Conservation (phyloP, 495 filamentous ascomycete species). For the Aspergillus ellipticus region DNA sequence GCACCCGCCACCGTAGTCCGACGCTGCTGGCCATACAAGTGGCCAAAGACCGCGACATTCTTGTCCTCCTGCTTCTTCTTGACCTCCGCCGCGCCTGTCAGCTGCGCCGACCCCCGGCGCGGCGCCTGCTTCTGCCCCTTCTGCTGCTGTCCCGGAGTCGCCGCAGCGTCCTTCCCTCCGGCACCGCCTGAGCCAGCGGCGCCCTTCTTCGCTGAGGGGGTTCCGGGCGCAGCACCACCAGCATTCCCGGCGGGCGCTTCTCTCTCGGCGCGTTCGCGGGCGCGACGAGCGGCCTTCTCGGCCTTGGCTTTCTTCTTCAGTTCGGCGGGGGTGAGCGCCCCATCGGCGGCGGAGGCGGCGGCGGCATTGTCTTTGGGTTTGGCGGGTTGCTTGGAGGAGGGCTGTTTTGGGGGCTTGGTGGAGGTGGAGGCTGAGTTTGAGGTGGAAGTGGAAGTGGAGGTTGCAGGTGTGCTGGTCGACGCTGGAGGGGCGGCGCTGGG, state of each 20-base stretch:
- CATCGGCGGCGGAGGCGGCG: slow-evolving; percentile 12
- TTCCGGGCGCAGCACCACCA: slow-evolving; percentile 25
- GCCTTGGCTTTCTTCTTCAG: slow-evolving; percentile 75
- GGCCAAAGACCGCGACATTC: slow-evolving; percentile 75
- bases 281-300: slow-evolving; percentile 72
- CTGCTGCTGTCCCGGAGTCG: slow-evolving; percentile 16
- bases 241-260: slow-evolving; percentile 21
- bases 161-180: slow-evolving; percentile 29
- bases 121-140: slow-evolving; percentile 37
- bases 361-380: slow-evolving; percentile 26
- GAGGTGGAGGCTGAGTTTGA: slow-evolving; percentile 11
- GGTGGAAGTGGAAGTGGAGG: slow-evolving; percentile 22
- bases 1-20: slow-evolving; percentile 70
- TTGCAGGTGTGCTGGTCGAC: too few species aligned
- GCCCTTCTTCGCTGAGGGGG: slow-evolving; percentile 42
- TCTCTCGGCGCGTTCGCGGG: slow-evolving; percentile 52
- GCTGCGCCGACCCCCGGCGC: slow-evolving; percentile 38
- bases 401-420: slow-evolving; percentile 33
- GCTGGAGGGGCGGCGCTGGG: slow-evolving; percentile 13
- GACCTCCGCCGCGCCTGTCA: slow-evolving; percentile 30
- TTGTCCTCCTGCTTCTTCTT: slow-evolving; percentile 59
- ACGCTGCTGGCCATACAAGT: slow-evolving; percentile 72
- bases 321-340: slow-evolving; percentile 57
- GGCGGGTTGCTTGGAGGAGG: slow-evolving; percentile 8
- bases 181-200: slow-evolving; percentile 21